A percentile compares a stretch with the other conserved stretches of the same genome.
These are phyloP conservation scores for Vigna hirtella DNA, from an alignment of 306 rosid species.

Conservation along the genomic window DNA sequence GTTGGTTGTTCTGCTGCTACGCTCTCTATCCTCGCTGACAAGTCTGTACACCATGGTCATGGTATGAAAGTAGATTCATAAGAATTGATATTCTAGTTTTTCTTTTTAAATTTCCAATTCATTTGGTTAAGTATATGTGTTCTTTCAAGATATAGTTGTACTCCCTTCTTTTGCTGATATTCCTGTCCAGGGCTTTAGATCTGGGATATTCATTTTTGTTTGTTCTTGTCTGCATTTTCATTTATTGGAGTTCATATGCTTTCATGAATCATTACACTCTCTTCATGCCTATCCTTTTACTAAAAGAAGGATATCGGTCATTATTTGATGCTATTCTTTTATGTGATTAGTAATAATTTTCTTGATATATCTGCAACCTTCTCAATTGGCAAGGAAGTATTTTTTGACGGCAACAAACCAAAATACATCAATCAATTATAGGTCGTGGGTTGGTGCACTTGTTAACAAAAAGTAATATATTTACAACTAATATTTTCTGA, in stretches of 20 bases:
- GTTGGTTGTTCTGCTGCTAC: conserved; percentile 76
- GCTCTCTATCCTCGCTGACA: conserved; percentile 83
- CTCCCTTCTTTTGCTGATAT: background rate
- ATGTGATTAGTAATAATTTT: background rate
- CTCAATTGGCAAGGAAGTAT: background rate
- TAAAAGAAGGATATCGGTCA: background rate
- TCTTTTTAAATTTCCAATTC: background rate
- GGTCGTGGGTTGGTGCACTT: no score
- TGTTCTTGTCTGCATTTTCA: conserved; percentile 3
- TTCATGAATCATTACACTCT: background rate
- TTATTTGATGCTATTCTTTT: background rate
- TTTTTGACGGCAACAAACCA: background rate
- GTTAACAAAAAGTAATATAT: no score
- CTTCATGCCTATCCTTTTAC: background rate
- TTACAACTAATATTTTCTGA: no score
- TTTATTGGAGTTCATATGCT: background rate
- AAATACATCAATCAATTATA: background rate
- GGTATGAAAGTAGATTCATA: conserved; percentile 61
- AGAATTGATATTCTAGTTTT: conserved; percentile 4
- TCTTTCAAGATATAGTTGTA: background rate
- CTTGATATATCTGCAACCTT: background rate
- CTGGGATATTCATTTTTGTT: background rate
- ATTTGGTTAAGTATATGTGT: conserved; percentile 12
- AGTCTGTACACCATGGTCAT: conserved; percentile 96
- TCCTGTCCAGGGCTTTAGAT: conserved; percentile 6